These are phyloP conservation scores for Datisca glomerata DNA, from an alignment of 306 rosid genomes.

Conservation along the genomic window DNA sequence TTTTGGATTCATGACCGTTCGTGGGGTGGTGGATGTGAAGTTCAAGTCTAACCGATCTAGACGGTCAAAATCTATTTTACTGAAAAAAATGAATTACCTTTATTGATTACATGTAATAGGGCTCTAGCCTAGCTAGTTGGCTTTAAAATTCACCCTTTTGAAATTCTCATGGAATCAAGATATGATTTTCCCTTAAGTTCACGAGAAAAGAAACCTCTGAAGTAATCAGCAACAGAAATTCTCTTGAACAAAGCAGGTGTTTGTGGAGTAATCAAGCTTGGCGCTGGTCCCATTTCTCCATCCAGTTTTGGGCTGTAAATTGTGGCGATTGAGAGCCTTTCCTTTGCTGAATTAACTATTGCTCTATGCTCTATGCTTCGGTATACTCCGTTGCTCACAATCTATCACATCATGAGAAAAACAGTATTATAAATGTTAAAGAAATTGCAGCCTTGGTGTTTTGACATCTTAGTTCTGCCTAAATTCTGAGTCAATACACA, in stretches of 20 bases:
- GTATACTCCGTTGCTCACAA: conserved; percentile 36
- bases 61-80: too few relatives aligned
- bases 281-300: conserved; percentile 32
- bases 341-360: conserved; percentile 26
- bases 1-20: too few relatives aligned
- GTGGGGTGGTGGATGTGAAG: too few relatives aligned
- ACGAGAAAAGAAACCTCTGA: conserved; percentile 14
- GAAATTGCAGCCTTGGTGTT: too few relatives aligned
- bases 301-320: conserved; percentile 28
- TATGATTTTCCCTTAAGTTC: conserved; percentile 28
- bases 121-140: too few relatives aligned
- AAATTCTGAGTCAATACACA: too few relatives aligned
- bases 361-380: conserved; percentile 33
- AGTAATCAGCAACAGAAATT: conserved; percentile 25
- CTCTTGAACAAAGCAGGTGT: conserved; percentile 23
- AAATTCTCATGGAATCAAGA: conserved; percentile 23
- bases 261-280: conserved; percentile 20
- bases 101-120: too few relatives aligned
- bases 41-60: too few relatives aligned
- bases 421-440: too few relatives aligned
- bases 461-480: too few relatives aligned
- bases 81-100: too few relatives aligned
- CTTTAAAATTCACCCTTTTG: neutral
- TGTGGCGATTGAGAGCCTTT: conserved; percentile 31
- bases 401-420: conserved; percentile 18